Percentiles rank a stretch among this genome's conserved stretches.
These are phyloP conservation scores for Colletotrichum plurivorum DNA, from an alignment of 2,329 filamentous ascomycete genomes.

Conservation along the genomic window DNA sequence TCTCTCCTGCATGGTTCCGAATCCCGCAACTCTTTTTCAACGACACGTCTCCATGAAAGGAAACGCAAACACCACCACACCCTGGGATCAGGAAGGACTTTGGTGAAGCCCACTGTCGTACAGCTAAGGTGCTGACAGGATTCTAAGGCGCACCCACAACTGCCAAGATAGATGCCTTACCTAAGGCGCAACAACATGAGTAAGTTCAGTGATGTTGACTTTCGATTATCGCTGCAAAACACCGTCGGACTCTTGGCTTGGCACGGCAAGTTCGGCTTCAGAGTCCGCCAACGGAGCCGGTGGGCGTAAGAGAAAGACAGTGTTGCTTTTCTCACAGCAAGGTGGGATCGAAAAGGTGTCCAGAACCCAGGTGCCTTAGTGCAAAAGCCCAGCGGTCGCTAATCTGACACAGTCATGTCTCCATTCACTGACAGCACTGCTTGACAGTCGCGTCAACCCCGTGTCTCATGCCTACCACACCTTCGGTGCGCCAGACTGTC, in stretches of 20 bases:
- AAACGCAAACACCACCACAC: too few species aligned
- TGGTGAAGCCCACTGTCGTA: too few species aligned
- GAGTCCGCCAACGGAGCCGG: conserved; percentile 18
- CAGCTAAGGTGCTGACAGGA: too few species aligned
- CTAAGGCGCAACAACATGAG: too few species aligned
- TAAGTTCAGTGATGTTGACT: too few species aligned
- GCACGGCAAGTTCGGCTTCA: not conserved
- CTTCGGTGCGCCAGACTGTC: not conserved
- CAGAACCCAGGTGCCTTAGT: too few species aligned
- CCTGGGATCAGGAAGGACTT: too few species aligned
- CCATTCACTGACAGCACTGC: too few species aligned
- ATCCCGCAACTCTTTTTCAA: conserved; percentile 22
- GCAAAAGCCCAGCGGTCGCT: not conserved
- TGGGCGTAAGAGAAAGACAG: conserved; percentile 15
- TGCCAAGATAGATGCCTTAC: not conserved
- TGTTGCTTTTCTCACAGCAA: conserved; percentile 13
- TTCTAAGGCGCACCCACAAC: not conserved
- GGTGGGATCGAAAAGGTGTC: too few species aligned
- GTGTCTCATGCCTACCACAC: conserved; percentile 3
- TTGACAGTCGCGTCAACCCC: not conserved
- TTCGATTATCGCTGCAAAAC: too few species aligned
- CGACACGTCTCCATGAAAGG: not conserved
- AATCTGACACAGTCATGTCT: conserved; percentile 15
- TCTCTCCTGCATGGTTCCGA: conserved; percentile 16
- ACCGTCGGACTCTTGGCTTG: not conserved